A percentile compares a stretch with the other conserved stretches of the same genome.
phyloP scores from a whole-genome alignment of 495 filamentous ascomycete genomes.

The Talaromyces liani region DNA sequence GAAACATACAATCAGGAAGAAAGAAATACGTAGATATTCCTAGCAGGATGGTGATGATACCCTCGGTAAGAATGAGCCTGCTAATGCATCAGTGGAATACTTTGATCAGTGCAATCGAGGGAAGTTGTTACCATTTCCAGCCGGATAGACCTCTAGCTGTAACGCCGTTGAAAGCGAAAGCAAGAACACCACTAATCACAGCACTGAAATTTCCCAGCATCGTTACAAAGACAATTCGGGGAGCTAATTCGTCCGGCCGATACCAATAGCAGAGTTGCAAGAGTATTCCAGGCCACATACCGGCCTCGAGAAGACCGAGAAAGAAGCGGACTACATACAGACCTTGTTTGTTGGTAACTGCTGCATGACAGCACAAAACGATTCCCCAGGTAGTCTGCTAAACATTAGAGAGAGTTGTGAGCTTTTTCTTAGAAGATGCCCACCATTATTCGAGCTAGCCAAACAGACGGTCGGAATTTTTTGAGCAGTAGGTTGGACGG shows the following conservation, averaged over 20 bases:
- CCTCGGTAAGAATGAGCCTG: slow-evolving; percentile 32
- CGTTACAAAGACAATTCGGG: slow-evolving; percentile 14
- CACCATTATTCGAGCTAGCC: slow-evolving; percentile 28
- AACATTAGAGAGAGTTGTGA: too few species aligned
- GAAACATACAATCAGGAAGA: slow-evolving; percentile 30
- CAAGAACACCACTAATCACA: slow-evolving; percentile 32
- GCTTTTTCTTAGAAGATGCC: not conserved
- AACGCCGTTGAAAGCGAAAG: slow-evolving; percentile 29
- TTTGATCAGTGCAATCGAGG: too few species aligned
- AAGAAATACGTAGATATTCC: slow-evolving; percentile 27
- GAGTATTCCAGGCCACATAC: slow-evolving; percentile 33
- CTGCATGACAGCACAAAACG: slow-evolving; percentile 25
- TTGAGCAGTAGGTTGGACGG: slow-evolving; percentile 36
- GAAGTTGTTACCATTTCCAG: slow-evolving; percentile 30
- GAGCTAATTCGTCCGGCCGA: slow-evolving; percentile 34
- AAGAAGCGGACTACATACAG: slow-evolving; percentile 29
- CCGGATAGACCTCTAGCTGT: slow-evolving; percentile 26
- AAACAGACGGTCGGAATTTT: slow-evolving; percentile 27
- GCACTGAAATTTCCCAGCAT: not conserved
- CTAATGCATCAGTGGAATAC: not conserved
- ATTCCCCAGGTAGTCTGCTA: slow-evolving; percentile 21
- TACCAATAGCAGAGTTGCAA: slow-evolving; percentile 38
- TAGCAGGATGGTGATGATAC: slow-evolving; percentile 26
- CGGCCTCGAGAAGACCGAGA: slow-evolving; percentile 30
- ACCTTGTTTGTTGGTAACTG: slow-evolving; percentile 26